Evolutionary conservation across 257 asterid genomes (phyloP).

Genomic region (Oldenlandia corymbosa): DNA sequence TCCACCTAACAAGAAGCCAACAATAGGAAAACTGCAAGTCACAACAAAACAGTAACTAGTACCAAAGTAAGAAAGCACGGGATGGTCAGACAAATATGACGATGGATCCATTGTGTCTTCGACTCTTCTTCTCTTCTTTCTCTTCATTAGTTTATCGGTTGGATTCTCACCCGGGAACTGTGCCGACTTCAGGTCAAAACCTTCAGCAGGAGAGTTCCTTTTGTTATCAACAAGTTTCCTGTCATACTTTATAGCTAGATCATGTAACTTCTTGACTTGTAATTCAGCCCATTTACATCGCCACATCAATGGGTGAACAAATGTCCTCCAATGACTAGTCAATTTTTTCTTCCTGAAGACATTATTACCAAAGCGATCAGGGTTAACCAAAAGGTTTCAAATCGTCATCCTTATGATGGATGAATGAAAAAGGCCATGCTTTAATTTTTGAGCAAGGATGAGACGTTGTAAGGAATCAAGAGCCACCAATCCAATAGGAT

Average conservation of each 20-base stretch:
- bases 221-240: conserved; percentile 38
- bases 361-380: conserved; percentile 12
- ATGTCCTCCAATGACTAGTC: conserved; percentile 70
- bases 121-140: conserved; percentile 59
- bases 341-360: conserved; percentile 52
- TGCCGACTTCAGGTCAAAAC: conserved; percentile 33
- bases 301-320: conserved; percentile 60
- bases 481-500: neutral
- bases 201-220: conserved; percentile 28
- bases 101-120: conserved; percentile 44
- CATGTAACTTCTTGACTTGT: conserved; percentile 49
- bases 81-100: conserved; percentile 63
- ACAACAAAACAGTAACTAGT: neutral
- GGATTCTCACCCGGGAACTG: conserved; percentile 31
- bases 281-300: conserved; percentile 83
- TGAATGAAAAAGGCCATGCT: conserved; percentile 2
- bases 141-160: conserved; percentile 29
- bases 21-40: neutral
- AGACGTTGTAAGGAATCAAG: neutral
- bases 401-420: neutral
- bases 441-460: neutral
- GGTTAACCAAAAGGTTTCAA: conserved; percentile 1
- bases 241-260: conserved; percentile 47
- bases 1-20: neutral
- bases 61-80: conserved; percentile 70